Percentiles rank a stretch among this genome's conserved stretches.
phyloP scores from a whole-genome alignment of 176 grass and related monocot species.

The Elaeis guineensis region DNA sequence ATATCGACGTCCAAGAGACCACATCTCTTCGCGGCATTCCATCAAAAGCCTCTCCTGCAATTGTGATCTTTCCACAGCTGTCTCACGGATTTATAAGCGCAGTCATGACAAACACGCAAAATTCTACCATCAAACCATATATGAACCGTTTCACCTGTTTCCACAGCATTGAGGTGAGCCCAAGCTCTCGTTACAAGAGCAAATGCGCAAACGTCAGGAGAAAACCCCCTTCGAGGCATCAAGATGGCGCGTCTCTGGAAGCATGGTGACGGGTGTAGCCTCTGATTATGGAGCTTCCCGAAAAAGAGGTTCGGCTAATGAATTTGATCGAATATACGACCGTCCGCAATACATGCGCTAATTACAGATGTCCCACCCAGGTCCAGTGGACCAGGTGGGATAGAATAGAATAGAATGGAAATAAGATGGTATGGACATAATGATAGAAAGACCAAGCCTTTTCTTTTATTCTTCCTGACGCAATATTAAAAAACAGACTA shows the following conservation, averaged over 20 bases:
- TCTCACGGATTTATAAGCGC: conserved; percentile 44
- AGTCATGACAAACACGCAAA: conserved; percentile 56
- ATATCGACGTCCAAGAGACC: conserved; percentile 74
- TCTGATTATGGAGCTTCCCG: conserved; percentile 67
- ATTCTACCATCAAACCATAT: conserved; percentile 36
- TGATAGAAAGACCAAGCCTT: too few species aligned
- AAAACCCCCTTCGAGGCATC: conserved; percentile 22
- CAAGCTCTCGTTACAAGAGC: conserved; percentile 36
- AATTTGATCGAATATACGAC: conserved; percentile 47
- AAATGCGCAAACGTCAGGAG: conserved; percentile 51
- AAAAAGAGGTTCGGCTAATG: conserved; percentile 29
- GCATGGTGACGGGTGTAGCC: conserved; percentile 35
- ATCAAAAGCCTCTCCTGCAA: conserved; percentile 49
- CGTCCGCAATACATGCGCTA: too few species aligned
- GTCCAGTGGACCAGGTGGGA: too few species aligned
- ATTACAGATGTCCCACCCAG: too few species aligned
- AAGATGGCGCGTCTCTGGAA: conserved; percentile 29
- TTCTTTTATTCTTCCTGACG: too few species aligned
- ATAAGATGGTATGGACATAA: too few species aligned
- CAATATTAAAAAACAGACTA: too few species aligned
- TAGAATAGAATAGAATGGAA: too few species aligned
- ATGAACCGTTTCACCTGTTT: conserved; percentile 33
- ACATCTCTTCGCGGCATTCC: conserved; percentile 64
- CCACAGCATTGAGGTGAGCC: conserved; percentile 7
- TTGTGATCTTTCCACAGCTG: conserved; percentile 11